Evolutionary conservation across 805 yeast species (phyloP).

Genomic region (Saturnispora saitoi): DNA sequence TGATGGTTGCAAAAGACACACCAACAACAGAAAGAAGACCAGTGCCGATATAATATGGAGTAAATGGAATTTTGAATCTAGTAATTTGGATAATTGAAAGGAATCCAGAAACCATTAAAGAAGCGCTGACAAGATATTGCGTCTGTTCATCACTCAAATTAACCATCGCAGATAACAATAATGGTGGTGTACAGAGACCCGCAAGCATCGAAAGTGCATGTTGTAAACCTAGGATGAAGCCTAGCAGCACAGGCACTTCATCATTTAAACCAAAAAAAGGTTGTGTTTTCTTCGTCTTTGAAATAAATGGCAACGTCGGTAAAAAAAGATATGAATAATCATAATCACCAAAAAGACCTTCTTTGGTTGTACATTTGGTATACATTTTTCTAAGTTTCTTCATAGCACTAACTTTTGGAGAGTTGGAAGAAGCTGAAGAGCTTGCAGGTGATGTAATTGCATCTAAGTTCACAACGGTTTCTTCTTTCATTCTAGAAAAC

Average conservation of each 20-base stretch:
- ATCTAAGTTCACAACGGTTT: neutral
- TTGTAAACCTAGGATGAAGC: slow-evolving; percentile 74
- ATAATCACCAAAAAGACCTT: slow-evolving; percentile 79
- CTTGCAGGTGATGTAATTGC: neutral
- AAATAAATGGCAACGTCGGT: slow-evolving; percentile 68
- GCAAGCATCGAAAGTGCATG: slow-evolving; percentile 89
- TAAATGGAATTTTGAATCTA: slow-evolving; percentile 64
- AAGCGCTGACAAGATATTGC: slow-evolving; percentile 64
- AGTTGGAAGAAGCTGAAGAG: neutral
- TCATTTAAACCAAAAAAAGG: slow-evolving; percentile 80
- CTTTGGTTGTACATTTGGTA: slow-evolving; percentile 48
- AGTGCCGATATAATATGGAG: slow-evolving; percentile 77
- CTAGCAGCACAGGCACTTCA: slow-evolving; percentile 72
- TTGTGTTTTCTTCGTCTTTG: slow-evolving; percentile 38
- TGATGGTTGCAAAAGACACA: slow-evolving; percentile 81
- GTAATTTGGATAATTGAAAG: slow-evolving; percentile 72
- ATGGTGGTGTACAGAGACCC: slow-evolving; percentile 79
- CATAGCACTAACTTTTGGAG: neutral
- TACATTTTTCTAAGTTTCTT: neutral
- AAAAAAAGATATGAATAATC: slow-evolving; percentile 73
- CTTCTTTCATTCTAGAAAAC: neutral
- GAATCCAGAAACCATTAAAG: slow-evolving; percentile 62
- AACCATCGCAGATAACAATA: slow-evolving; percentile 58
- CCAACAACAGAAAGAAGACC: slow-evolving; percentile 89
- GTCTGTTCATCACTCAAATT: slow-evolving; percentile 40